phyloP scores from a whole-genome alignment of 768 basidiomycete genomes.

The Rhodotorula paludigena region DNA sequence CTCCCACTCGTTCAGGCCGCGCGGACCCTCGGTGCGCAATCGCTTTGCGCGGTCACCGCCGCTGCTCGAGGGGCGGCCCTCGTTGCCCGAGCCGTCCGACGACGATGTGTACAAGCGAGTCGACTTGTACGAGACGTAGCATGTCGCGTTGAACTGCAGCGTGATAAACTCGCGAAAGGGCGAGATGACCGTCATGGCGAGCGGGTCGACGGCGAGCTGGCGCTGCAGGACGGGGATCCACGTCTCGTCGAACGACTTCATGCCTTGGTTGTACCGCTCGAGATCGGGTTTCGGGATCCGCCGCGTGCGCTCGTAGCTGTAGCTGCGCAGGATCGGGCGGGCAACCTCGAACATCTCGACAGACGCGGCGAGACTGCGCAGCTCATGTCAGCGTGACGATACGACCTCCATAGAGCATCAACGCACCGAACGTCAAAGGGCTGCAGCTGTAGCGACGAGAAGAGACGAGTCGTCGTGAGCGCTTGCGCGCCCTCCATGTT shows the following conservation, averaged over 20 bases:
- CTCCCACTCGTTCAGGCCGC: constrained; percentile 35
- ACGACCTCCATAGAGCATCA: background rate
- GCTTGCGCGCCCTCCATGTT: constrained; percentile 38
- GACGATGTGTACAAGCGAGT: constrained; percentile 19
- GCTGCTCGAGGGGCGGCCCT: constrained; percentile 1
- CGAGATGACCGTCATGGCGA: constrained; percentile 37
- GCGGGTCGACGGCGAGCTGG: constrained; percentile 31
- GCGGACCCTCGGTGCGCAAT: constrained; percentile 11
- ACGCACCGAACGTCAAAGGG: constrained; percentile 35
- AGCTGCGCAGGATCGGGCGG: constrained; percentile 35
- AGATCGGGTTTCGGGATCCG: constrained; percentile 31
- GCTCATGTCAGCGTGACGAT: background rate
- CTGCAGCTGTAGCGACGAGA: constrained; percentile 32
- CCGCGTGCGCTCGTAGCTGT: constrained; percentile 31
- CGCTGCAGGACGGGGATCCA: constrained; percentile 28
- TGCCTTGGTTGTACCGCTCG: constrained; percentile 37
- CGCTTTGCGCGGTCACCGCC: constrained; percentile 6
- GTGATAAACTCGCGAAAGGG: constrained; percentile 37
- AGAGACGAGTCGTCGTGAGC: constrained; percentile 28
- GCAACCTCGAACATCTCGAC: constrained; percentile 41
- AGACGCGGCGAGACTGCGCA: constrained; percentile 30
- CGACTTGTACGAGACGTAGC: constrained; percentile 26
- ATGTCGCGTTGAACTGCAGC: constrained; percentile 19
- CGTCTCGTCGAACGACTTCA: constrained; percentile 33
- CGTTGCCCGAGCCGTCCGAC: background rate